phyloP scores from a whole-genome alignment of 2,329 filamentous ascomycete species.

The Dactylellina parvicollis region DNA sequence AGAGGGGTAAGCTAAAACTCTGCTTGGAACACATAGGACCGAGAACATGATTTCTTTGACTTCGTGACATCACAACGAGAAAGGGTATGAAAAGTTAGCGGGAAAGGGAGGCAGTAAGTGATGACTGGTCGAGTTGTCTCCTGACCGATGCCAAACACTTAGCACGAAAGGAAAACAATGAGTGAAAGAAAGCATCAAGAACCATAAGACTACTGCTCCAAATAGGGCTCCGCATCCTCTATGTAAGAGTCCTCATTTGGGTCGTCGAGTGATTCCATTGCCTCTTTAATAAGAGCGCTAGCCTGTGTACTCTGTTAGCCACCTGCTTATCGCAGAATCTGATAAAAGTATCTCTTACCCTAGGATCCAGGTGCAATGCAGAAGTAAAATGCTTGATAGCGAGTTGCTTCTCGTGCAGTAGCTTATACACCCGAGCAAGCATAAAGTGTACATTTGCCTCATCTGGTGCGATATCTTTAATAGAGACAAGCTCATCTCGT shows the following conservation, averaged over 20 bases:
- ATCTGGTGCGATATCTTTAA: slow-evolving; percentile 91
- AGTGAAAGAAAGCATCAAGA: background rate
- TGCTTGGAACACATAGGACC: slow-evolving; percentile 4
- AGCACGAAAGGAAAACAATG: background rate
- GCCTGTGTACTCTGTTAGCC: slow-evolving; percentile 68
- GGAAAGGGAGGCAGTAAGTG: background rate
- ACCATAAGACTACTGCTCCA: slow-evolving; percentile 36
- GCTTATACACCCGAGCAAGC: slow-evolving; percentile 83
- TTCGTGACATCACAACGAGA: background rate
- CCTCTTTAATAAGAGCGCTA: slow-evolving; percentile 92
- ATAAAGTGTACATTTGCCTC: slow-evolving; percentile 96
- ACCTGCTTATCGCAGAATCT: slow-evolving; percentile 24
- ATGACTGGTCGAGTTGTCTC: background rate
- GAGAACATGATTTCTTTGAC: slow-evolving; percentile 18
- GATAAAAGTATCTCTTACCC: slow-evolving; percentile 69
- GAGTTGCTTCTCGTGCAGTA: slow-evolving; percentile 75
- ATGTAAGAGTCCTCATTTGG: slow-evolving; percentile 70
- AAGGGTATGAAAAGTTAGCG: background rate
- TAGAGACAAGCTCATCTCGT: slow-evolving; percentile 81
- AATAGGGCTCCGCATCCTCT: slow-evolving; percentile 49
- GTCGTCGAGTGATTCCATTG: slow-evolving; percentile 89
- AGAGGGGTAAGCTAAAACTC: slow-evolving; percentile 8
- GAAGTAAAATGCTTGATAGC: slow-evolving; percentile 96
- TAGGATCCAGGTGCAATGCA: slow-evolving; percentile 93
- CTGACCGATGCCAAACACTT: background rate